Evolutionary conservation across 1,284 basidiomycete genomes (phyloP), one percentile per base, ranked within the genome.

Genomic region (Rhodotorula sp.): DNA sequence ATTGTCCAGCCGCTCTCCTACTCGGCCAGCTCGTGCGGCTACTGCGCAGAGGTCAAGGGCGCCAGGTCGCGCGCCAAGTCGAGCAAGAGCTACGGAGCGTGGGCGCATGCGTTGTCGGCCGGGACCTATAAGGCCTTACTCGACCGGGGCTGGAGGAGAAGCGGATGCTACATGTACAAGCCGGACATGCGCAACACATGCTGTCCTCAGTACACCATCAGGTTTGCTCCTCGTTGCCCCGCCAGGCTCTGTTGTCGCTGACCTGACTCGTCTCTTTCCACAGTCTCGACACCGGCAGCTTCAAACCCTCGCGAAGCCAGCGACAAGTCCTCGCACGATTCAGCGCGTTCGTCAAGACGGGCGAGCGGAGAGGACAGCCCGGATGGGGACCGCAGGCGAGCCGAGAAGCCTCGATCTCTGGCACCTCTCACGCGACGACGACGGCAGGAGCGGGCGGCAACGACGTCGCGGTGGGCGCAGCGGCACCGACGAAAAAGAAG

Each of bases 151-250:
- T 97, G 93, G 94, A 57, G 56, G 48, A 34, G 71, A 11, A 65
- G 69, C 37, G 64, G 66, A 4, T 53, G 65, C 56, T 69, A 75
- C 67, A 31, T 70, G 77, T 91, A 90, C 80, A 92, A 91, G 75
- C 92, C 93, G 4, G 87, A 94, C 79, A 84, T 94, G 81, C 85
- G 82, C 71, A 80, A 82, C 13, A 90, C 92, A 7, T 97, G 94
- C 79, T 97, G 94, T 79, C 91, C 93, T 1, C 91, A 92, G 73
- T 95, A 94, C 78, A 92, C 93, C 0, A 96, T 96, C 79, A 89
- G 86, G 86, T 90, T 74, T 61, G 54, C 52, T 13, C 9, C 9
- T 37, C 30, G 10, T 24, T 9, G 4, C 26, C 47, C 28, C 55
- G 18, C 44, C 53, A 24, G 11, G 11, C 30, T 24, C n/a, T 18